Evolutionary conservation across 2,329 filamentous ascomycete species (phyloP), one percentile per base, ranked within the genome.

Genomic region (Cercospora canescens): DNA sequence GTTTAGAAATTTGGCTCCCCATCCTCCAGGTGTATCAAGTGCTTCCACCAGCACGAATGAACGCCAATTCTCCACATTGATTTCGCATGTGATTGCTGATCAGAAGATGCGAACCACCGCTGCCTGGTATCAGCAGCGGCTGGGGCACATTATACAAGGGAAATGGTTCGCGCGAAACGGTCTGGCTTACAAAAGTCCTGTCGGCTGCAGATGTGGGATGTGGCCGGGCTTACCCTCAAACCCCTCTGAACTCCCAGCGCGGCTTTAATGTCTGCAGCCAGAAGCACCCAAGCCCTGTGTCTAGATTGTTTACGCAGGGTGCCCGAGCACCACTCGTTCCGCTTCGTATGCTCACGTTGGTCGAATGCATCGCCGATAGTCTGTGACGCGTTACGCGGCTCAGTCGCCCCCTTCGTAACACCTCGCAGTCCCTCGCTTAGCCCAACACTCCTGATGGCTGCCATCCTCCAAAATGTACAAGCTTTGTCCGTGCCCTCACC

Each of bases 81-180:
- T 32, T 9, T 32, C 9, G n/a, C 55, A 66, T 67, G 30, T 67
- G 54, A 32, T 62, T 30, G 18, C 24, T 50, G 21, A 50, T 28
- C 45, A 50, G 45, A 12, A 50, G 45, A 26, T 50, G 21, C 11
- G 45, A 6, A 12, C 7, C 21, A 21, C 41, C 5, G 41, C 4
- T 45, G 41, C n/a, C 24, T 14, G 41, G 41, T 45, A 8, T 45
- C 41, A 45, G 18, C 18, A 45, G 18, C 14, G 5, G 8, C 24
- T 2, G n/a, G 12, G 24, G 39, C 8, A 45, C n/a, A n/a, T n/a
- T n/a, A n/a, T n/a, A n/a, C n/a, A n/a, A n/a, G n/a, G n/a, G n/a
- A n/a, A n/a, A n/a, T n/a, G n/a, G n/a, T n/a, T n/a, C n/a, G n/a
- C n/a, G n/a, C n/a, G n/a, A n/a, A n/a, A n/a, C n/a, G n/a, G n/a